A percentile compares a stretch with the other conserved stretches of the same genome.
Conservation (phyloP, 768 basidiomycete species). For the Collybia sp. region DNA sequence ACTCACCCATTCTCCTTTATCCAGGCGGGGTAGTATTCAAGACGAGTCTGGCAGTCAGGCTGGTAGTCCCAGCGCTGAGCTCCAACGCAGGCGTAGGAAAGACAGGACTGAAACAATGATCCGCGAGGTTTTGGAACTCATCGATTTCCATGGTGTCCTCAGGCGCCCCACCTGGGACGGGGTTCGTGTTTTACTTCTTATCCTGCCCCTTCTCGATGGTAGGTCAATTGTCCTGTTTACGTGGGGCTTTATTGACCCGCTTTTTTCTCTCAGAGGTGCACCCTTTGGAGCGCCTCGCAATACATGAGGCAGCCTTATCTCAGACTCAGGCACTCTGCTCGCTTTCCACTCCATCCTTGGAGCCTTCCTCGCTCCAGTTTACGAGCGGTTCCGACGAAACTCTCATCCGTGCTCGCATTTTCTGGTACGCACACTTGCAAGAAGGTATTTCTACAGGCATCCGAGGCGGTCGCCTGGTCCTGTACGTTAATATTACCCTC, state of each 20-base stretch:
- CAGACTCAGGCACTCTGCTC: conserved; percentile 78
- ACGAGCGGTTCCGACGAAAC: conserved; percentile 55
- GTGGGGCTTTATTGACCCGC: conserved; percentile 5
- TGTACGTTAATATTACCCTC: conserved; percentile 45
- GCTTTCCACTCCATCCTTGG: conserved; percentile 31
- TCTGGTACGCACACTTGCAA: conserved; percentile 86
- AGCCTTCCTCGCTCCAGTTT: conserved; percentile 27
- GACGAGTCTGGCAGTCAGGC: conserved; percentile 8
- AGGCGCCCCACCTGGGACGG: conserved; percentile 86
- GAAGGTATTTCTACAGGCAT: conserved; percentile 83
- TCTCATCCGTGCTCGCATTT: conserved; percentile 68
- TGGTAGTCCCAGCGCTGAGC: conserved; percentile 25
- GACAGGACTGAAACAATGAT: conserved; percentile 65
- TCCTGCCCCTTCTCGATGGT: conserved; percentile 87
- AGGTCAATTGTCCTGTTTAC: conserved; percentile 11
- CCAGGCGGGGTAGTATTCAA: conserved; percentile 4
- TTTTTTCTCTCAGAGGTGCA: conserved; percentile 31
- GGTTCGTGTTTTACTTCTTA: conserved; percentile 69
- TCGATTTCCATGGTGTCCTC: conserved; percentile 77
- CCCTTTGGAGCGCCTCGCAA: conserved; percentile 47
- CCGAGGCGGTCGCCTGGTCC: conserved; percentile 75
- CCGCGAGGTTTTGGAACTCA: conserved; percentile 69
- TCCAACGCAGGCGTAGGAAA: conserved; percentile 38
- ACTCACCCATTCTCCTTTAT: conserved; percentile 7
- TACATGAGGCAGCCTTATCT: conserved; percentile 79